A percentile compares a stretch with the other conserved stretches of the same genome.
phyloP scores from a whole-genome alignment of 2,329 filamentous ascomycete genomes.

The Malbranchea zuffiana region DNA sequence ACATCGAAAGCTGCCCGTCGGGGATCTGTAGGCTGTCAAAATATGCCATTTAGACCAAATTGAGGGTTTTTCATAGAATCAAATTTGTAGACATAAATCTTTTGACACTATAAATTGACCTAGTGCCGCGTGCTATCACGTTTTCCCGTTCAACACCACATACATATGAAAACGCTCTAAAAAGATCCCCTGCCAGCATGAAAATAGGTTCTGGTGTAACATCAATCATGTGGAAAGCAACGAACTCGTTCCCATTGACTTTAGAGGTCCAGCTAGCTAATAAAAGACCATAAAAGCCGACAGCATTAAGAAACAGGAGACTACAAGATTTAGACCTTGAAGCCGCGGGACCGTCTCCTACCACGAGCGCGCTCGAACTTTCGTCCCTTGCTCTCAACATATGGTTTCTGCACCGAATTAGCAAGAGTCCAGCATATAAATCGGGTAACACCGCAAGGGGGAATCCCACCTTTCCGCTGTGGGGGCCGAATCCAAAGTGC shows the following conservation, averaged over 20 bases:
- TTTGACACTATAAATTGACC: no score
- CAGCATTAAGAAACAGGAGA: slow-evolving; percentile 15
- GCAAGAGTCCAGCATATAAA: slow-evolving; percentile 2
- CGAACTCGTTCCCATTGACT: slow-evolving; percentile 12
- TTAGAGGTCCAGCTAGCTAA: slow-evolving; percentile 10
- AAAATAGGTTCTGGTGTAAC: slow-evolving; percentile 6
- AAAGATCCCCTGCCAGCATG: no score
- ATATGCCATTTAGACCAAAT: neutral
- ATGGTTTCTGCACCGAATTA: slow-evolving; percentile 61
- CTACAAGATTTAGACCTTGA: slow-evolving; percentile 78
- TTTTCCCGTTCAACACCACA: no score
- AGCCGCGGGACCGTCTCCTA: slow-evolving; percentile 94
- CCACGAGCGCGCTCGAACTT: slow-evolving; percentile 99
- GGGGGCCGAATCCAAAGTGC: slow-evolving; percentile 98
- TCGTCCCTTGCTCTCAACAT: slow-evolving; percentile 95
- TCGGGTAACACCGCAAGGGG: neutral
- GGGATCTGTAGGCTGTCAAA: no score
- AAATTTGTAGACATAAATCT: no score
- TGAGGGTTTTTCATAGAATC: no score
- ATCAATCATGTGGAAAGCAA: no score
- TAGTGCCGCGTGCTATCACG: no score
- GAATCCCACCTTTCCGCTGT: slow-evolving; percentile 78
- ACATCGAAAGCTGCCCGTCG: slow-evolving; percentile 39
- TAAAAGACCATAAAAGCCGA: slow-evolving; percentile 8
- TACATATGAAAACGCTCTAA: no score